phyloP scores from a whole-genome alignment of 257 asterid genomes.

The Nicotiana attenuata region DNA sequence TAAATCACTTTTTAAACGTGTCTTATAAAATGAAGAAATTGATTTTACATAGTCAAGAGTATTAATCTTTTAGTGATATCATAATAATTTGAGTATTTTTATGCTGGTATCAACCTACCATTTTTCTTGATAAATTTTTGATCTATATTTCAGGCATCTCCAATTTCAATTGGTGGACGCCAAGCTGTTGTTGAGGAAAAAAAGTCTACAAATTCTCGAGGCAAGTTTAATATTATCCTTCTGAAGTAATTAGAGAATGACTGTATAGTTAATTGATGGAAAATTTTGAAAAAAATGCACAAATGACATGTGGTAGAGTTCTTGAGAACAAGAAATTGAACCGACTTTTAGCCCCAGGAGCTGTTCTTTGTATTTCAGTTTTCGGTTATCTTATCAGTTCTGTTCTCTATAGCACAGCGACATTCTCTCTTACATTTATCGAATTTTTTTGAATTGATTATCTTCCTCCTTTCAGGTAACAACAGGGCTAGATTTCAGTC shows the following conservation, averaged over 20 bases:
- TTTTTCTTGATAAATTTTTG: background rate
- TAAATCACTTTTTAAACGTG: background rate
- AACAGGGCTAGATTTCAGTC: conserved; percentile 56
- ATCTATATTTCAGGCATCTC: conserved; percentile 66
- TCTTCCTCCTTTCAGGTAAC: conserved; percentile 31
- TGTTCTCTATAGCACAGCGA: too few relatives aligned
- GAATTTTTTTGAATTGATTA: background rate
- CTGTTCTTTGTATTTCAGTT: too few relatives aligned
- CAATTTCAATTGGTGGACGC: conserved; percentile 59
- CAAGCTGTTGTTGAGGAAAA: conserved; percentile 74
- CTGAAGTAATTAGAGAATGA: background rate
- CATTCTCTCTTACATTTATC: too few relatives aligned
- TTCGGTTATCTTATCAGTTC: too few relatives aligned
- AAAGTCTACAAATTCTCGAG: conserved; percentile 80
- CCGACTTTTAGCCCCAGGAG: too few relatives aligned
- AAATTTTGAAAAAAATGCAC: background rate
- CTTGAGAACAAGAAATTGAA: background rate
- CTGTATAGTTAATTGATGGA: background rate
- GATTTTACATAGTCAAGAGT: background rate
- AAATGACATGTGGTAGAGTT: background rate
- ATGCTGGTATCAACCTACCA: background rate
- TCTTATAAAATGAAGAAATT: background rate
- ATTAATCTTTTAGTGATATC: background rate
- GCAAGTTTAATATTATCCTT: conserved; percentile 32
- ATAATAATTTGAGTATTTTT: background rate